Conservation (phyloP, 305 asterid species). For the Fraxinus albicans region DNA sequence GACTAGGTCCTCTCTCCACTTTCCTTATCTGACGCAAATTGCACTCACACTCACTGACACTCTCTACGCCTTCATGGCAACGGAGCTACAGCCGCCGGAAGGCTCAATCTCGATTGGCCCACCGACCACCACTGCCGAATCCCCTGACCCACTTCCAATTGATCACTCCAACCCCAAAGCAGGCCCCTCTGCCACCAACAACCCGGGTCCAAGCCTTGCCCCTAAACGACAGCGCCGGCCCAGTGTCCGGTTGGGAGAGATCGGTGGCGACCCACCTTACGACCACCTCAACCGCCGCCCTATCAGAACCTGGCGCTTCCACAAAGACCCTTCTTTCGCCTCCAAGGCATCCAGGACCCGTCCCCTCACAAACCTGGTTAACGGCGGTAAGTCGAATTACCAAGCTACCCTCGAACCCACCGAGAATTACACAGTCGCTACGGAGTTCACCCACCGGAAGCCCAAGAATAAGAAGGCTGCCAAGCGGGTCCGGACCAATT, state of each 20-base stretch:
- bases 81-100: slow-evolving; percentile 64
- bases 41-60: slow-evolving; percentile 9
- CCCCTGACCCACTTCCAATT: slow-evolving; percentile 47
- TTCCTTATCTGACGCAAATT: slow-evolving; percentile 36
- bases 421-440: slow-evolving; percentile 34
- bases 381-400: slow-evolving; percentile 45
- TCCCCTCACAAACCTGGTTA: slow-evolving; percentile 84
- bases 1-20: slow-evolving; percentile 26
- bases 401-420: slow-evolving; percentile 38
- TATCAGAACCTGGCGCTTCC: slow-evolving; percentile 70
- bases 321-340: slow-evolving; percentile 79
- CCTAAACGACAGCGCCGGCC: slow-evolving; percentile 97
- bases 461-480: slow-evolving; percentile 65
- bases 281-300: slow-evolving; percentile 69
- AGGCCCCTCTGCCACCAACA: slow-evolving; percentile 26
- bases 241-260: slow-evolving; percentile 95
- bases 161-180: slow-evolving; percentile 39
- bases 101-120: slow-evolving; percentile 40
- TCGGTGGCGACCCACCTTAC: slow-evolving; percentile 77
- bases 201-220: slow-evolving; percentile 41
- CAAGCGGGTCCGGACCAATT: slow-evolving; percentile 73
- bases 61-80: slow-evolving; percentile 47
- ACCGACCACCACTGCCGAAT: slow-evolving; percentile 31
- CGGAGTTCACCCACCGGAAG: slow-evolving; percentile 48
- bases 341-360: slow-evolving; percentile 83